These are phyloP conservation scores for Oidium heveae DNA, from an alignment of 2,329 filamentous ascomycete species.

Conservation along the genomic window DNA sequence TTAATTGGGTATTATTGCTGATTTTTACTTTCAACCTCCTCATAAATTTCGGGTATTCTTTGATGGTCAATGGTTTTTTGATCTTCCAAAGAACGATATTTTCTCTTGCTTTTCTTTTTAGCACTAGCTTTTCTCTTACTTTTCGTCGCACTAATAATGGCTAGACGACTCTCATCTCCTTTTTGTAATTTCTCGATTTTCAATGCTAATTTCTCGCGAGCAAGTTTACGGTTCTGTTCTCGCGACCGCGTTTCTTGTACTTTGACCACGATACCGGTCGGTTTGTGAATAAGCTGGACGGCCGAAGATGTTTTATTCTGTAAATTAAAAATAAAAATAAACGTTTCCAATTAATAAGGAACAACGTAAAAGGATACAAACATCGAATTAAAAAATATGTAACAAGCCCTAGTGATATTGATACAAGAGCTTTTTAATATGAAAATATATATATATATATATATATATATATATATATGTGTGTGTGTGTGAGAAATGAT, in stretches of 20 bases:
- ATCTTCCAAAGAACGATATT: slow-evolving; percentile 35
- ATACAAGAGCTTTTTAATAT: no score
- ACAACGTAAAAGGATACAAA: no score
- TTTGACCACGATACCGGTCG: slow-evolving; percentile 83
- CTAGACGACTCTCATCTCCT: slow-evolving; percentile 41
- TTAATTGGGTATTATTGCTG: no score
- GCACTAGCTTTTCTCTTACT: slow-evolving; percentile 49
- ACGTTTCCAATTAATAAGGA: neutral
- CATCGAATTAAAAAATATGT: no score
- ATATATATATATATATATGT: no score
- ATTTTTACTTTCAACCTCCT: no score
- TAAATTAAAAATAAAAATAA: neutral
- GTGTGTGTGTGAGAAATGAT: neutral
- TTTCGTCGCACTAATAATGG: slow-evolving; percentile 35
- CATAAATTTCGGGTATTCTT: neutral
- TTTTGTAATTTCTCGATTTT: slow-evolving; percentile 41
- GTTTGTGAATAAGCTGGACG: slow-evolving; percentile 73
- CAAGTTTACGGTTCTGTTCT: slow-evolving; percentile 66
- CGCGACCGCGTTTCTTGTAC: slow-evolving; percentile 76
- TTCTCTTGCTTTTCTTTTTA: slow-evolving; percentile 59
- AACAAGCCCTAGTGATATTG: no score
- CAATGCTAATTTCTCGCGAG: slow-evolving; percentile 36
- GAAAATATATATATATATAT: no score
- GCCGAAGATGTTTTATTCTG: slow-evolving; percentile 92
- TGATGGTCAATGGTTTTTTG: slow-evolving; percentile 4